phyloP scores from a whole-genome alignment of 495 filamentous ascomycete species.

The Amniculicola lignicola region DNA sequence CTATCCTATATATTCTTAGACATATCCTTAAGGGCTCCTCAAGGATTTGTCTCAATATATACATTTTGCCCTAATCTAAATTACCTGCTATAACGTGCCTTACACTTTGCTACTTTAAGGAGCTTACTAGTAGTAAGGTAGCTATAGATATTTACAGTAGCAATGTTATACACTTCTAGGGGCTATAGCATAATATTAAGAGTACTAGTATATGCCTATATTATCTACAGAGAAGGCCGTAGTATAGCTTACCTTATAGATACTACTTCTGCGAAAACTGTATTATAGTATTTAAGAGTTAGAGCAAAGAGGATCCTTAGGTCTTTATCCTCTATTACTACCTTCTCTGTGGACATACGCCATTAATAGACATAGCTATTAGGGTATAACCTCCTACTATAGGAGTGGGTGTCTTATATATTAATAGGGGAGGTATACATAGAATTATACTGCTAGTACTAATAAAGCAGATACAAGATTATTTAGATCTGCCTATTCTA shows the following conservation, averaged over 20 bases:
- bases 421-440: conserved; percentile 35
- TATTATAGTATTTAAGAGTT: conserved; percentile 5
- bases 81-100: no score
- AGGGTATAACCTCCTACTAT: conserved; percentile 30
- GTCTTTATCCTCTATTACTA: conserved; percentile 29
- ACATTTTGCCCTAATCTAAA: no score
- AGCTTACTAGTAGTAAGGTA: no score
- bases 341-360: conserved; percentile 21
- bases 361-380: conserved; percentile 15
- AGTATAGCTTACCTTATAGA: background rate
- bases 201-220: conserved; percentile 1
- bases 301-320: conserved; percentile 13
- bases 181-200: background rate
- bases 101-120: no score
- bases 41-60: no score
- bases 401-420: conserved; percentile 30
- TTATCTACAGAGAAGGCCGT: background rate
- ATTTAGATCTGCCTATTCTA: conserved; percentile 13
- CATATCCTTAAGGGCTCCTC: no score
- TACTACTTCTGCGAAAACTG: conserved; percentile 4
- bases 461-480: conserved; percentile 25
- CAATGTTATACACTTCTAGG: background rate
- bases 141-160: background rate
- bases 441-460: conserved; percentile 27
- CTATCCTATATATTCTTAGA: no score